Evolutionary conservation across 768 basidiomycete genomes (phyloP).

Genomic region (Hygrocybe punicea): DNA sequence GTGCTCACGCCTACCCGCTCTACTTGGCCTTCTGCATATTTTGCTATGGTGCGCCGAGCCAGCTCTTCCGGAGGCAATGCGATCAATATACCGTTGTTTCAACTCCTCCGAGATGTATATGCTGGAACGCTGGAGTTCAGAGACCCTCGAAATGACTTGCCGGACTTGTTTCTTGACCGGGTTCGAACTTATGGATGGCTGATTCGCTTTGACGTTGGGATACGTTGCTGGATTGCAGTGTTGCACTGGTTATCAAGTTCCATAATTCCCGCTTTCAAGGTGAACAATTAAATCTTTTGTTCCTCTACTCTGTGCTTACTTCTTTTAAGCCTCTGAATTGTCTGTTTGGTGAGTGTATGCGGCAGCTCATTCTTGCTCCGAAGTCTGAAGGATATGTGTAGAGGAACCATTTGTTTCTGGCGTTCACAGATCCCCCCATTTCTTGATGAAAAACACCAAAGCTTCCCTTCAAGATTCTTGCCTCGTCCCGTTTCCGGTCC

Average conservation of each 20-base stretch:
- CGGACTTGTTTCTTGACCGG: constrained; percentile 34
- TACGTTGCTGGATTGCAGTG: constrained; percentile 32
- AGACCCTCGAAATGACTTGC: constrained; percentile 36
- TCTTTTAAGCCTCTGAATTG: not conserved
- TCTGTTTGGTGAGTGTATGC: not conserved
- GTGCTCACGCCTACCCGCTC: constrained; percentile 44
- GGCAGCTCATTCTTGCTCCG: not conserved
- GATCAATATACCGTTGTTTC: constrained; percentile 32
- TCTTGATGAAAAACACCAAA: not conserved
- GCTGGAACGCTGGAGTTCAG: constrained; percentile 45
- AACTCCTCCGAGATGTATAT: constrained; percentile 36
- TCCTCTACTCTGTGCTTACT: not conserved
- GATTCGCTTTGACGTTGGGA: constrained; percentile 32
- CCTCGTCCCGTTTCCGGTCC: not conserved
- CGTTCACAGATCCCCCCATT: not conserved
- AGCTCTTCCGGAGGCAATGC: constrained; percentile 14
- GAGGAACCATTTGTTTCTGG: too few relatives aligned
- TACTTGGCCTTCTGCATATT: constrained; percentile 44
- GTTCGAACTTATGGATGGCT: constrained; percentile 38
- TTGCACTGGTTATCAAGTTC: constrained; percentile 33
- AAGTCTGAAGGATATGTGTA: not conserved
- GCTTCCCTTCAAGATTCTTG: not conserved
- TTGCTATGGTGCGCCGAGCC: constrained; percentile 2
- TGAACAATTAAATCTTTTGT: not conserved
- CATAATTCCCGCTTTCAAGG: not conserved